Conservation (phyloP, 192 early-diverging fungal species). For the Umbelopsis isabellina region DNA sequence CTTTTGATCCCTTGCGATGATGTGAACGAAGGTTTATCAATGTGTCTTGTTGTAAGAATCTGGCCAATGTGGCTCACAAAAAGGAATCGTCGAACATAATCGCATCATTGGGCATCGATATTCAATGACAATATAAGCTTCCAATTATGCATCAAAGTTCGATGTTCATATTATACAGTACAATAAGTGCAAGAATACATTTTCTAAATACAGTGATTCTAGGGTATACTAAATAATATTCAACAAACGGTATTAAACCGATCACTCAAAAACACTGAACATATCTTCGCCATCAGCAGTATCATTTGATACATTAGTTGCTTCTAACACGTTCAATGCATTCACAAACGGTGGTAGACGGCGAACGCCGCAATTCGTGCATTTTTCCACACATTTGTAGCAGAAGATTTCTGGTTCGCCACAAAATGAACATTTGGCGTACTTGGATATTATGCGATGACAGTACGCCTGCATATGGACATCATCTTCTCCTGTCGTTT, state of each 20-base stretch:
- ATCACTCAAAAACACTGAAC: slow-evolving; percentile 36
- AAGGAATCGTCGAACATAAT: too few relatives aligned
- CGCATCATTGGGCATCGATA: too few relatives aligned
- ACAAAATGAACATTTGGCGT: slow-evolving; percentile 43
- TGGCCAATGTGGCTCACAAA: too few relatives aligned
- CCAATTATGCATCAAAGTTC: too few relatives aligned
- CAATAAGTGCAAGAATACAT: too few relatives aligned
- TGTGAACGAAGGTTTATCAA: too few relatives aligned
- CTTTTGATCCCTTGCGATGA: too few relatives aligned
- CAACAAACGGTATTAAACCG: neutral
- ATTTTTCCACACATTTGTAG: slow-evolving; percentile 39
- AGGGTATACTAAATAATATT: neutral
- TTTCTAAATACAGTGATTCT: neutral
- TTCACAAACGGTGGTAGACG: slow-evolving; percentile 46
- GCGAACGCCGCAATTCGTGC: slow-evolving; percentile 27
- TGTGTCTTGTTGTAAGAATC: too few relatives aligned
- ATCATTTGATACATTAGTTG: slow-evolving; percentile 10
- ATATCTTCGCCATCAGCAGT: slow-evolving; percentile 15
- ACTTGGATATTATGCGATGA: slow-evolving; percentile 37
- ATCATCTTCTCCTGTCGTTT: neutral
- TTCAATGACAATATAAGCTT: too few relatives aligned
- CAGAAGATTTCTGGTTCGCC: slow-evolving; percentile 37
- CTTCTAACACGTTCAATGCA: slow-evolving; percentile 32
- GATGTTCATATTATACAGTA: too few relatives aligned
- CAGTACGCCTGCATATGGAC: slow-evolving; percentile 15